Evolutionary conservation across 2,329 filamentous ascomycete genomes (phyloP).

Genomic region (Emmonsiellopsis sp.): DNA sequence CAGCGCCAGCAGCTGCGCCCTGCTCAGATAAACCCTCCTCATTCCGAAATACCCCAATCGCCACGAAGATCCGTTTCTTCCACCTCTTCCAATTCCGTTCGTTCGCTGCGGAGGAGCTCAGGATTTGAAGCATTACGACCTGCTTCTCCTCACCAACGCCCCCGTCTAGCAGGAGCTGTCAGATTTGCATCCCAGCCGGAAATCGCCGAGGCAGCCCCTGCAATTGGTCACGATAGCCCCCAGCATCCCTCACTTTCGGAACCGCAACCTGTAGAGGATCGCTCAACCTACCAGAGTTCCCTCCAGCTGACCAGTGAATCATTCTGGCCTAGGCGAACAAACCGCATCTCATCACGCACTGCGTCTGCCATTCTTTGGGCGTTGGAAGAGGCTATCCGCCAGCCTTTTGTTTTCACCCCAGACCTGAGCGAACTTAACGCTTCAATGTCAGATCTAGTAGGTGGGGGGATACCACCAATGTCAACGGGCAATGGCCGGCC

Average conservation of each 20-base stretch:
- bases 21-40: slow-evolving; percentile 3
- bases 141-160: slow-evolving; percentile 36
- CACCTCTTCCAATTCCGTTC: slow-evolving; percentile 43
- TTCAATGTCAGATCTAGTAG: slow-evolving; percentile 77
- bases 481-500: slow-evolving; percentile 43
- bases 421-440: slow-evolving; percentile 83
- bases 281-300: slow-evolving; percentile 14
- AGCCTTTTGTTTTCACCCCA: slow-evolving; percentile 71
- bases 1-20: slow-evolving; percentile 36
- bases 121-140: slow-evolving; percentile 37
- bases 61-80: slow-evolving; percentile 24
- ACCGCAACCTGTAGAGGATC: slow-evolving; percentile 23
- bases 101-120: slow-evolving; percentile 46
- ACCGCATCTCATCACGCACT: slow-evolving; percentile 69
- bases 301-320: slow-evolving; percentile 25
- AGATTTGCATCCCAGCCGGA: slow-evolving; percentile 21
- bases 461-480: slow-evolving; percentile 40
- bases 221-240: slow-evolving; percentile 13
- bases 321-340: slow-evolving; percentile 42
- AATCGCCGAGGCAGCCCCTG: slow-evolving; percentile 5
- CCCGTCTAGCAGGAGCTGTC: slow-evolving; percentile 19
- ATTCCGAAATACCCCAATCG: slow-evolving; percentile 1
- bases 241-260: slow-evolving; percentile 23
- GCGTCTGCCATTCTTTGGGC: slow-evolving; percentile 86
- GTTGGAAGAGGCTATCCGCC: slow-evolving; percentile 79